phyloP scores from a whole-genome alignment of 2,329 filamentous ascomycete species.

The Gnomoniopsis sp. region DNA sequence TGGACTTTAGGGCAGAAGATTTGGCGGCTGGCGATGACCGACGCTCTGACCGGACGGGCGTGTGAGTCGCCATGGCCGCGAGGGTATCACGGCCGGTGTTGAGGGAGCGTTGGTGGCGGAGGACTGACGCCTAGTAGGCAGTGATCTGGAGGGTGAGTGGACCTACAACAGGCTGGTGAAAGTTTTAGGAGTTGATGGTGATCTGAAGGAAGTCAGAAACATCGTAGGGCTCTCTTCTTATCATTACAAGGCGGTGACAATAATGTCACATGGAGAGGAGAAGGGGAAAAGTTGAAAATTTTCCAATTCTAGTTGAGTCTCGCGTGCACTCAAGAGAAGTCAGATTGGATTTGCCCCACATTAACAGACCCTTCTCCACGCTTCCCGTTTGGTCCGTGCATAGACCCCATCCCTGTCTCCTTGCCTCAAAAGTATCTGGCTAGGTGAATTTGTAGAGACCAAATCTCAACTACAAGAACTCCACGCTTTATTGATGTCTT shows the following conservation, averaged over 20 bases:
- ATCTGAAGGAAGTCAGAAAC: conserved; percentile 2
- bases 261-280: not conserved
- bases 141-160: not conserved
- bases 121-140: not conserved
- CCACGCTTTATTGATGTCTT: too few species aligned
- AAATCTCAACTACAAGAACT: too few species aligned
- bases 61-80: conserved; percentile 14
- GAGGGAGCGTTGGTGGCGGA: conserved; percentile 4
- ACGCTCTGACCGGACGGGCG: conserved; percentile 13
- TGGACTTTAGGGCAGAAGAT: conserved; percentile 15
- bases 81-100: not conserved
- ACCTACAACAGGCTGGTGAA: conserved; percentile 1
- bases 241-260: not conserved
- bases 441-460: too few species aligned
- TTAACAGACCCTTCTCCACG: not conserved
- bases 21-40: conserved; percentile 14
- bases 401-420: not conserved
- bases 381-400: not conserved
- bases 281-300: not conserved
- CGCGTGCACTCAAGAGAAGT: not conserved
- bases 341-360: not conserved
- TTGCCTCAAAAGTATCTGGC: too few species aligned
- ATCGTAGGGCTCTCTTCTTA: conserved; percentile 8
- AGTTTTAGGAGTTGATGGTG: not conserved
- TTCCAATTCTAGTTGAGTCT: not conserved